A percentile compares a stretch with the other conserved stretches of the same genome.
phyloP scores from a whole-genome alignment of 2,329 filamentous ascomycete genomes.

The Monosporascus cannonballus region DNA sequence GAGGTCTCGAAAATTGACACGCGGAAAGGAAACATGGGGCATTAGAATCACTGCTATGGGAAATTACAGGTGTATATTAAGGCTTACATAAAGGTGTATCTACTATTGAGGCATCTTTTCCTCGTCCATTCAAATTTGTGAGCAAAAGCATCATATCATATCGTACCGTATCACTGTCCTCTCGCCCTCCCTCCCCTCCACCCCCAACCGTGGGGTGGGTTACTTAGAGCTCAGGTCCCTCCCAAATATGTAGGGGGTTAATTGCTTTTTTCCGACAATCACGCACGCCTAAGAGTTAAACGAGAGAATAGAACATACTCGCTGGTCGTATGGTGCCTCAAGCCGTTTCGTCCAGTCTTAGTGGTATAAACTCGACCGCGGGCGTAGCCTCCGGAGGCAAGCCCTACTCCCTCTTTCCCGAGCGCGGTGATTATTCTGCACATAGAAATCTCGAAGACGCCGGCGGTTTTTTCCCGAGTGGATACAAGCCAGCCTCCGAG shows the following conservation, averaged over 20 bases:
- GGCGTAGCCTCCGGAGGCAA: too few relatives aligned
- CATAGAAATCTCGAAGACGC: too few relatives aligned
- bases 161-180: not conserved
- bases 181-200: not conserved
- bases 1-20: too few relatives aligned
- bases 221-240: not conserved
- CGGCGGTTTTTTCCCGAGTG: too few relatives aligned
- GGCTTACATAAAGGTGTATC: not conserved
- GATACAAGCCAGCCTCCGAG: too few relatives aligned
- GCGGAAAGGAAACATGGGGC: not conserved
- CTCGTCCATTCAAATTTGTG: not conserved
- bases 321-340: not conserved
- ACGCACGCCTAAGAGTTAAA: not conserved
- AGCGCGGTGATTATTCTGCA: too few relatives aligned
- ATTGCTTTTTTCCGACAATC: not conserved
- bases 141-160: not conserved
- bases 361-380: too few relatives aligned
- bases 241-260: not conserved
- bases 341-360: too few relatives aligned
- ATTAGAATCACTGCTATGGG: not conserved
- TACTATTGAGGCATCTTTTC: not conserved
- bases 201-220: not conserved
- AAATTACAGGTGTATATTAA: not conserved
- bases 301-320: not conserved
- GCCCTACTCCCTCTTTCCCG: too few relatives aligned